phyloP scores from a whole-genome alignment of 108 stramenopile species.

The Epithemia pelagica region DNA sequence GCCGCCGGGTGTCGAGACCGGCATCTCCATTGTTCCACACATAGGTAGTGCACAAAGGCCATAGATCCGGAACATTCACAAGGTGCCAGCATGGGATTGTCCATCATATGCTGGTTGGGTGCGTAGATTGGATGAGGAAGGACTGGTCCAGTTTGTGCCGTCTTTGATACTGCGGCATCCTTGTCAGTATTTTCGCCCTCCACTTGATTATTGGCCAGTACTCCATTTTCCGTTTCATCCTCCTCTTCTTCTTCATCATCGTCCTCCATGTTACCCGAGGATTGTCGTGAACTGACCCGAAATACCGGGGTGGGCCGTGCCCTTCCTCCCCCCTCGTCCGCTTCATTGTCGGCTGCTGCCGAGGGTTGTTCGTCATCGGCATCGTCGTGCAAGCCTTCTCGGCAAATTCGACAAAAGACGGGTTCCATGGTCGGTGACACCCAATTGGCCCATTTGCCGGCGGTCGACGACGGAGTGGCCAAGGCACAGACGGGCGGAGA shows the following conservation, averaged over 20 bases:
- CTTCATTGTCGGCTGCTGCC: conserved; percentile 16
- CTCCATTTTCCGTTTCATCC: conserved; percentile 3
- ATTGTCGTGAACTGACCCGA: neutral
- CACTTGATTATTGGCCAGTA: neutral
- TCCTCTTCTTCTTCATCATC: conserved; percentile 6
- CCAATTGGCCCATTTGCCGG: neutral
- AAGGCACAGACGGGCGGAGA: conserved; percentile 22
- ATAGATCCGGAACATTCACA: conserved; percentile 87
- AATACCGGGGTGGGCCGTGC: neutral
- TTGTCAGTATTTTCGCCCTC: conserved; percentile 5
- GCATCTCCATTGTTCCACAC: conserved; percentile 87
- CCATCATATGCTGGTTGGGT: conserved; percentile 35
- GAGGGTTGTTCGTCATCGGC: conserved; percentile 34
- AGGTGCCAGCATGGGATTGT: conserved; percentile 83
- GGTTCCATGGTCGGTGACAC: conserved; percentile 38
- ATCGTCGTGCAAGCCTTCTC: conserved; percentile 81
- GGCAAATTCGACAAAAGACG: conserved; percentile 86
- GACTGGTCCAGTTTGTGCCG: conserved; percentile 38
- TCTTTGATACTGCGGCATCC: too few relatives aligned
- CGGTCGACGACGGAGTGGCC: neutral
- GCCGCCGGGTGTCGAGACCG: conserved; percentile 81
- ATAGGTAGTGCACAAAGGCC: conserved; percentile 89
- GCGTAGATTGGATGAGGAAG: conserved; percentile 52
- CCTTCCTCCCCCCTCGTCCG: neutral
- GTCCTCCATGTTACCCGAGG: neutral